Conservation (phyloP, 768 basidiomycete genomes). For the Leccinum boreale region DNA sequence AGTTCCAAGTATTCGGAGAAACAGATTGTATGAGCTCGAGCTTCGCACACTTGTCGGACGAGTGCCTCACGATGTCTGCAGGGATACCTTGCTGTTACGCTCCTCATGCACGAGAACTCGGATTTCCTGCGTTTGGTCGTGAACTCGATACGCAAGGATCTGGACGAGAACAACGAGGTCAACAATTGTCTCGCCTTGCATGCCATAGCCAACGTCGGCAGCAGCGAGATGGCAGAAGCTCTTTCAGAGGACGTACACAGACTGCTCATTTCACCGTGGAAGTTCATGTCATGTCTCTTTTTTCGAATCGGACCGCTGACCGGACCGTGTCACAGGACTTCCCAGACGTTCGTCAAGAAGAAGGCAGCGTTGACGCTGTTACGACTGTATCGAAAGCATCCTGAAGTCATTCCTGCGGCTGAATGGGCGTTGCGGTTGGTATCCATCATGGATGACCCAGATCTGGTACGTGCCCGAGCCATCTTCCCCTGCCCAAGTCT, state of each 20-base stretch:
- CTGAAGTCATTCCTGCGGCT: constrained; percentile 85
- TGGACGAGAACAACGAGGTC: constrained; percentile 91
- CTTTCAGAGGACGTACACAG: constrained; percentile 92
- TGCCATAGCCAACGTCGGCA: constrained; percentile 97
- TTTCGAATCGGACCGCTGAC: constrained; percentile 13
- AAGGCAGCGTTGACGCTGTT: constrained; percentile 95
- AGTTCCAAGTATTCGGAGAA: constrained; percentile 97
- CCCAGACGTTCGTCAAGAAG: constrained; percentile 94
- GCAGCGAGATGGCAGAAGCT: constrained; percentile 97
- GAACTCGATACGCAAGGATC: constrained; percentile 96
- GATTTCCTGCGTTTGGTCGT: constrained; percentile 95
- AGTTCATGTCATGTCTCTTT: constrained; percentile 19
- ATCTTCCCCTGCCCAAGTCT: neutral
- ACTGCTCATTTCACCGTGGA: constrained; percentile 89
- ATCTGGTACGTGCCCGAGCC: constrained; percentile 55
- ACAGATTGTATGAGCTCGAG: constrained; percentile 76
- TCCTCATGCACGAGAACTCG: constrained; percentile 98
- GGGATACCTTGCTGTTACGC: constrained; percentile 96
- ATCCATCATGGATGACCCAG: constrained; percentile 91
- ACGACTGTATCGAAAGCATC: constrained; percentile 92
- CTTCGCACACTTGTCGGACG: neutral
- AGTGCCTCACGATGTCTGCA: constrained; percentile 31
- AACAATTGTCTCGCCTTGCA: constrained; percentile 96
- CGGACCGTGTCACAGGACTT: constrained; percentile 58
- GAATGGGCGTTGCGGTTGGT: constrained; percentile 97